phyloP scores from a whole-genome alignment of 2,329 filamentous ascomycete species.

The Aspergillus aculeatinus region DNA sequence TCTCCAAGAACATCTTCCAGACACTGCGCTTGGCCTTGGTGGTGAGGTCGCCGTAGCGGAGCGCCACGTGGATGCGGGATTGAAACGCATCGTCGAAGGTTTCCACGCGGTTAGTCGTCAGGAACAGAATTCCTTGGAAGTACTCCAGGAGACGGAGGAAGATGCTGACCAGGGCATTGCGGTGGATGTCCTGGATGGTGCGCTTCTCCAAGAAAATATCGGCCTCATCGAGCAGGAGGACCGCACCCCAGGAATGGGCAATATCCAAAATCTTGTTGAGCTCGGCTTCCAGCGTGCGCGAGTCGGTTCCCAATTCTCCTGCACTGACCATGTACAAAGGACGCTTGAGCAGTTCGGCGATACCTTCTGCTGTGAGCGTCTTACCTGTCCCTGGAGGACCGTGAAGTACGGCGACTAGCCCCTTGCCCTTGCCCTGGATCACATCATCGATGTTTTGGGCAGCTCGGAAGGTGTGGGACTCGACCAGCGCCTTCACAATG shows the following conservation, averaged over 20 bases:
- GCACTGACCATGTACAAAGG: constrained; percentile 82
- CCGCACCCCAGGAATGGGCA: constrained; percentile 80
- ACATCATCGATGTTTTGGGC: constrained; percentile 80
- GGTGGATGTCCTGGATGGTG: constrained; percentile 77
- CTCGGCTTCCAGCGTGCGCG: constrained; percentile 69
- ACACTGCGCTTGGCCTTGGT: constrained; percentile 72
- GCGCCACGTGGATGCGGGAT: constrained; percentile 79
- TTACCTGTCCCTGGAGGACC: constrained; percentile 86
- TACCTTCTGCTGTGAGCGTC: constrained; percentile 82
- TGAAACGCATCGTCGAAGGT: constrained; percentile 92
- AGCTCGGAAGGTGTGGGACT: constrained; percentile 78
- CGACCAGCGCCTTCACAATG: constrained; percentile 77
- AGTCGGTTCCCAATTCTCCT: constrained; percentile 78
- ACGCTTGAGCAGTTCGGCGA: constrained; percentile 77
- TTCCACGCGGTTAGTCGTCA: constrained; percentile 83
- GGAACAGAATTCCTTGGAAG: constrained; percentile 85
- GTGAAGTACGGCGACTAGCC: constrained; percentile 78
- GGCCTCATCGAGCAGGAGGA: constrained; percentile 81
- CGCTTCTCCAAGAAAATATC: constrained; percentile 83
- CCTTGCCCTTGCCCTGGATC: constrained; percentile 80
- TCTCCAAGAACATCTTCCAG: constrained; percentile 80
- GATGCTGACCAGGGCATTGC: constrained; percentile 82
- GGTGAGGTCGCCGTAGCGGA: constrained; percentile 75
- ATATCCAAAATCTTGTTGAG: constrained; percentile 83
- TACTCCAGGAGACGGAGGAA: constrained; percentile 87